Conservation (phyloP, 495 filamentous ascomycete species). For the Trichodelitschia bisporula region DNA sequence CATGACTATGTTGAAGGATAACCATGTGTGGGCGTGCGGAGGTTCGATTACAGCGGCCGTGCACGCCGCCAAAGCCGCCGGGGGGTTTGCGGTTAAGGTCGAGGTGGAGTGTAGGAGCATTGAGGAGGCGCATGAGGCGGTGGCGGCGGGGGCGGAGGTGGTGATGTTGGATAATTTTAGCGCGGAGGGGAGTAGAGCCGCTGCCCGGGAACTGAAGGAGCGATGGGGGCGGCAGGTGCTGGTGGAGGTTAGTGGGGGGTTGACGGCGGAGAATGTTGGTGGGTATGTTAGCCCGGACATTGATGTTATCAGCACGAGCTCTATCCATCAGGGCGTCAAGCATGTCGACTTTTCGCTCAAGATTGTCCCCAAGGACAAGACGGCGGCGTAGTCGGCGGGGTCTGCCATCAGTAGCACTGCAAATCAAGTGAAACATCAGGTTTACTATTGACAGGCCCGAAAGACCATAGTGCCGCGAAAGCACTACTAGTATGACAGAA, state of each 20-base stretch:
- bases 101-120: conserved; percentile 86
- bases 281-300: conserved; percentile 54
- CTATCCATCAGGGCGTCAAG: conserved; percentile 81
- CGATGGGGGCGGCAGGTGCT: conserved; percentile 37
- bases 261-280: conserved; percentile 65
- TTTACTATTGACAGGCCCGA: no score
- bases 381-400: no score
- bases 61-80: conserved; percentile 54
- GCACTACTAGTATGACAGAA: no score
- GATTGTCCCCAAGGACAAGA: conserved; percentile 26
- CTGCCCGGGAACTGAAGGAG: conserved; percentile 46
- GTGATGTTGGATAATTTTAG: conserved; percentile 95
- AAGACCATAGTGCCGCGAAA: no score
- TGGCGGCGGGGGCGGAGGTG: conserved; percentile 74
- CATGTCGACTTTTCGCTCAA: conserved; percentile 95
- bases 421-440: no score
- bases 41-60: conserved; percentile 61
- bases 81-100: conserved; percentile 76
- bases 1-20: conserved; percentile 99
- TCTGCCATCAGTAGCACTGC: no score
- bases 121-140: conserved; percentile 72
- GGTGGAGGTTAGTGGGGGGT: conserved; percentile 76
- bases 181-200: conserved; percentile 43
- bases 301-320: conserved; percentile 85
- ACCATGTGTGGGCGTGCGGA: conserved; percentile 72